Evolutionary conservation across 208 protist species (phyloP), one percentile per base, ranked within the genome.

Genomic region (Balamuthia mandrillaris): DNA sequence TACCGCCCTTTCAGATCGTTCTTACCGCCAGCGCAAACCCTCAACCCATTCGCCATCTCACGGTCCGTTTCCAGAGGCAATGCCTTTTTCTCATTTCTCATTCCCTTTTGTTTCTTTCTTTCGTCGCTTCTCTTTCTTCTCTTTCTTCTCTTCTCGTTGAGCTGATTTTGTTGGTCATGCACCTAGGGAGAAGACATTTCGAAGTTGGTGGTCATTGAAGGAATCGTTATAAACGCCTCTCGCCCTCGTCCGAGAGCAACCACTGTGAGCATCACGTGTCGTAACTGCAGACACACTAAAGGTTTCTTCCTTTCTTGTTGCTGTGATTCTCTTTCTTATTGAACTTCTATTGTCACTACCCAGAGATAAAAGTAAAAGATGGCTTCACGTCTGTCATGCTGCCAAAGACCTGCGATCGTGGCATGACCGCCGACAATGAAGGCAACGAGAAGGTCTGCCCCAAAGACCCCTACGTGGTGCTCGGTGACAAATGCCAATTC

Each of bases 381-480:
- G 78, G 78, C 24, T 70, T 84, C 42, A 16, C 56, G 18, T 49
- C 37, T 24, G 27, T 84, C 58, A 6, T n/a, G 14, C 29, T 84
- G 37, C 78, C 78, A 18, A 35, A 45, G n/a, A 41, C 18, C 12
- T 84, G 78, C 78, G 56, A 84, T 21, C 65, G 70, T 18, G 51
- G 78, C 1, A 27, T 33, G 18, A 39, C 56, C 4, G 9, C 70
- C 9, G 56, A 84, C 78, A 33, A 1, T 6, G 74, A 81, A 31
- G 74, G 74, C 4, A 33, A 27, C n/a, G 35, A 47, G 41, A 41
- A 72, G 10, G 78, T 75, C 45, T 94, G 91, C 60, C 88, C 78
- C 37, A 60, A 61, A 33, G 81, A 91, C 49, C 92, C 92, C 31
- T 94, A 91, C 68, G 47, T 94, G 9, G 70, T 94, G 41, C 29